phyloP scores from a whole-genome alignment of 306 rosid genomes.

The Cucurbita argyrosperma region DNA sequence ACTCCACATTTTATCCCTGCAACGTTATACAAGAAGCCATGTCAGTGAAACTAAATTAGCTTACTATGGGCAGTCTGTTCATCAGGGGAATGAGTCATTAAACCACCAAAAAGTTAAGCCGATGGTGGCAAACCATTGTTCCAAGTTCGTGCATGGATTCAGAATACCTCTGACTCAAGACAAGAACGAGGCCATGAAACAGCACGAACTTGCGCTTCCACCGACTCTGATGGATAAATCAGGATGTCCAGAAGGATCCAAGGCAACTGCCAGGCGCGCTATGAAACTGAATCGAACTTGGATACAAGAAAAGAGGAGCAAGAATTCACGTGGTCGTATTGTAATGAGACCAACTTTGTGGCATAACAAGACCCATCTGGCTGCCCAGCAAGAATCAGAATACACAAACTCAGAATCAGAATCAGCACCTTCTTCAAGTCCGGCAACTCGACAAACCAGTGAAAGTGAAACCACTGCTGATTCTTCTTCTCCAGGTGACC shows the following conservation, averaged over 20 bases:
- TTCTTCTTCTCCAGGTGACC: background rate
- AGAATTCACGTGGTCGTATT: background rate
- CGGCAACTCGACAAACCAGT: constrained; percentile 19
- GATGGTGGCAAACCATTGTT: background rate
- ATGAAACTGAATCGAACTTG: background rate
- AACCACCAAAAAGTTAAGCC: constrained; percentile 10
- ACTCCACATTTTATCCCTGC: constrained; percentile 40
- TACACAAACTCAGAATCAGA: constrained; percentile 20
- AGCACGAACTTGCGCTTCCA: background rate
- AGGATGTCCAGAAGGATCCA: background rate
- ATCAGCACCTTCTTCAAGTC: constrained; percentile 15
- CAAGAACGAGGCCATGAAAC: background rate
- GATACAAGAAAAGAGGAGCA: background rate
- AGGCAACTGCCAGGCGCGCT: background rate
- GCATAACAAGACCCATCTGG: background rate
- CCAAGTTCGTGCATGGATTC: constrained; percentile 32
- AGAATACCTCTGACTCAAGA: constrained; percentile 27
- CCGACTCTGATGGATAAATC: background rate
- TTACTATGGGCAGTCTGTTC: background rate
- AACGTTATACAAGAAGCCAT: constrained; percentile 6
- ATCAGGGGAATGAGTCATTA: constrained; percentile 2
- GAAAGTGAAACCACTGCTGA: background rate
- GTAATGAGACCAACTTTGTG: constrained; percentile 28
- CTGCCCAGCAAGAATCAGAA: constrained; percentile 10
- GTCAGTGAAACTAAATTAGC: background rate